phyloP scores from a whole-genome alignment of 306 rosid genomes.

The Trifolium repens region DNA sequence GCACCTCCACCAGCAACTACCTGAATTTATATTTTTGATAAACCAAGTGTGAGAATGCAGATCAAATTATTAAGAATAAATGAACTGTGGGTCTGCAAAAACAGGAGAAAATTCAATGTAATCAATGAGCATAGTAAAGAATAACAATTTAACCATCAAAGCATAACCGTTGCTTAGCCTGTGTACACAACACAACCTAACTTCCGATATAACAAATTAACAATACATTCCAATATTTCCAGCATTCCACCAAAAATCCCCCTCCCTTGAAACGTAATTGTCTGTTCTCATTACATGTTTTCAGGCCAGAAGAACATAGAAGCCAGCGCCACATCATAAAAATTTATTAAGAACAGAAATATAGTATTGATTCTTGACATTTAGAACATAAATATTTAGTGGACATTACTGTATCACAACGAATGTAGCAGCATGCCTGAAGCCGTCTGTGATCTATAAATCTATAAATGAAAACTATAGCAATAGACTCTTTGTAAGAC shows the following conservation, averaged over 20 bases:
- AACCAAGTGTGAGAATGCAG: not conserved
- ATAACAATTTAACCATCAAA: constrained; percentile 4
- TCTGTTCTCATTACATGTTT: not conserved
- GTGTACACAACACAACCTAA: not conserved
- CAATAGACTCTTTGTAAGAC: not conserved
- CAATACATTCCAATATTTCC: not conserved
- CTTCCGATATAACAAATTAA: not conserved
- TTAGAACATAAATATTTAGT: not conserved
- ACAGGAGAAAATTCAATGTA: not conserved
- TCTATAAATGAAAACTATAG: not conserved
- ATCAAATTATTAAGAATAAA: constrained; percentile 1
- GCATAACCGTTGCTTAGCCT: not conserved
- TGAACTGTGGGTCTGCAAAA: not conserved
- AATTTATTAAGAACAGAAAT: not conserved
- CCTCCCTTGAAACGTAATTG: not conserved
- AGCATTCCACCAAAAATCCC: not conserved
- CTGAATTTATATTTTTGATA: constrained; percentile 48
- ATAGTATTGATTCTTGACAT: not conserved
- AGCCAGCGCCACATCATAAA: not conserved
- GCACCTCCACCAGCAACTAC: constrained; percentile 99
- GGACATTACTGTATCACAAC: not conserved
- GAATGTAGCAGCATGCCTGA: not conserved
- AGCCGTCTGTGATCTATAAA: not conserved
- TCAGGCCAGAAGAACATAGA: not conserved
- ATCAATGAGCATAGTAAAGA: constrained; percentile 9